Conservation (phyloP, 352 stramenopile species). For the Pythium periplocum region DNA sequence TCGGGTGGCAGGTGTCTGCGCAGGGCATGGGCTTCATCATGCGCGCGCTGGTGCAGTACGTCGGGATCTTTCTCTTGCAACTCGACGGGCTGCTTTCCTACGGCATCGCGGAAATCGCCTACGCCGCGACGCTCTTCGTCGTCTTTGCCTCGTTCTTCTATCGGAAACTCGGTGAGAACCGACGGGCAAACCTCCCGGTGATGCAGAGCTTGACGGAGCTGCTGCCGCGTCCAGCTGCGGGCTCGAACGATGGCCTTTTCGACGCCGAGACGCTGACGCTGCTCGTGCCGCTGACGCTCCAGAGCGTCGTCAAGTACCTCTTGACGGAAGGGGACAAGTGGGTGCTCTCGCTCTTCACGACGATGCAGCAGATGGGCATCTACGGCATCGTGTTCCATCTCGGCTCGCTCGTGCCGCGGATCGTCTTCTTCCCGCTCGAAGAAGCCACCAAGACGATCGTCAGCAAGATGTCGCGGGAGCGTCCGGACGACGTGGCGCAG, state of each 20-base stretch:
- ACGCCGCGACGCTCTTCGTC: constrained; percentile 50
- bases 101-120: constrained; percentile 70
- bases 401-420: constrained; percentile 91
- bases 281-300: constrained; percentile 75
- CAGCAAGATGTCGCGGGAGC: constrained; percentile 73
- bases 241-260: constrained; percentile 14
- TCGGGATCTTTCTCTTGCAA: constrained; percentile 56
- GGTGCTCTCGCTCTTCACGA: constrained; percentile 87
- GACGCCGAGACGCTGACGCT: constrained; percentile 57
- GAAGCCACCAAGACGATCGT: constrained; percentile 95
- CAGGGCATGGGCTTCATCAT: constrained; percentile 73
- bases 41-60: constrained; percentile 60
- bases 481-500: constrained; percentile 25
- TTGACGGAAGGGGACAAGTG: constrained; percentile 97
- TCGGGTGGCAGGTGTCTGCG: constrained; percentile 79
- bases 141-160: constrained; percentile 59
- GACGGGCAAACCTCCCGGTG: constrained; percentile 21
- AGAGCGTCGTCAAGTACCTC: constrained; percentile 96
- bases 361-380: constrained; percentile 92
- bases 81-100: constrained; percentile 62
- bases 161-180: constrained; percentile 28
- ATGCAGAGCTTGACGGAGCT: constrained; percentile 49
- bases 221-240: constrained; percentile 20
- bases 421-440: constrained; percentile 96
- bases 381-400: constrained; percentile 96